Evolutionary conservation across 2,329 filamentous ascomycete species (phyloP).

Genomic region (Diaporthe sp.): DNA sequence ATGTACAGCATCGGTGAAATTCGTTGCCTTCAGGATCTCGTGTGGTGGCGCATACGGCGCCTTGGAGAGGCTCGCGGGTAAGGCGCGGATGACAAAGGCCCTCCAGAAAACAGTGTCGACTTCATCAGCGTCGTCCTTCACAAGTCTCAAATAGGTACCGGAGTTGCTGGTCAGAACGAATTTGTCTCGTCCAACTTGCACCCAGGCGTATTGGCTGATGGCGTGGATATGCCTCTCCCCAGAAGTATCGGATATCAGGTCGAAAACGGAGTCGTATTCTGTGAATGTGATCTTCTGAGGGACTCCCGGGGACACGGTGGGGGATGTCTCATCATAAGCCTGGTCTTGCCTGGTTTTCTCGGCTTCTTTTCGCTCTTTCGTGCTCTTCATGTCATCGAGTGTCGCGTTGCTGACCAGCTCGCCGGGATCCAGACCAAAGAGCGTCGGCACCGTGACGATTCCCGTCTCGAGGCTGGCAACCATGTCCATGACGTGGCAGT

Average conservation of each 20-base stretch:
- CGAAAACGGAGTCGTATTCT: conserved; percentile 92
- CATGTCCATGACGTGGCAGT: conserved; percentile 98
- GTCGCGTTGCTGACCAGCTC: conserved; percentile 80
- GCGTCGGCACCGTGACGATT: conserved; percentile 89
- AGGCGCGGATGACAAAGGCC: conserved; percentile 63
- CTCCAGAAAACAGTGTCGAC: conserved; percentile 52
- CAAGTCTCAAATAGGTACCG: conserved; percentile 72
- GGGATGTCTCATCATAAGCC: conserved; percentile 36
- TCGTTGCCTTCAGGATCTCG: conserved; percentile 73
- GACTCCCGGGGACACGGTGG: conserved; percentile 12
- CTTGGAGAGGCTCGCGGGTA: conserved; percentile 59
- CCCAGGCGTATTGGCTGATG: conserved; percentile 85
- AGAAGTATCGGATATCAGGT: conserved; percentile 86
- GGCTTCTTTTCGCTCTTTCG: conserved; percentile 63
- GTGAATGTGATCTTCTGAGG: conserved; percentile 78
- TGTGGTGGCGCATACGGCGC: conserved; percentile 78
- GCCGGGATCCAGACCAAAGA: conserved; percentile 91
- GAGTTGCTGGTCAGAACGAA: conserved; percentile 79
- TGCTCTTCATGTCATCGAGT: conserved; percentile 70
- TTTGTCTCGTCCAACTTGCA: conserved; percentile 77
- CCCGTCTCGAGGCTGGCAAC: conserved; percentile 87
- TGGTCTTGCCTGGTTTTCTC: conserved; percentile 54
- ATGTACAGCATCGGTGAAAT: conserved; percentile 82
- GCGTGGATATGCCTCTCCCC: conserved; percentile 83
- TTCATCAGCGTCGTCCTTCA: conserved; percentile 54